Evolutionary conservation across 352 stramenopile genomes (phyloP).

Genomic region (Phytophthora syringae): DNA sequence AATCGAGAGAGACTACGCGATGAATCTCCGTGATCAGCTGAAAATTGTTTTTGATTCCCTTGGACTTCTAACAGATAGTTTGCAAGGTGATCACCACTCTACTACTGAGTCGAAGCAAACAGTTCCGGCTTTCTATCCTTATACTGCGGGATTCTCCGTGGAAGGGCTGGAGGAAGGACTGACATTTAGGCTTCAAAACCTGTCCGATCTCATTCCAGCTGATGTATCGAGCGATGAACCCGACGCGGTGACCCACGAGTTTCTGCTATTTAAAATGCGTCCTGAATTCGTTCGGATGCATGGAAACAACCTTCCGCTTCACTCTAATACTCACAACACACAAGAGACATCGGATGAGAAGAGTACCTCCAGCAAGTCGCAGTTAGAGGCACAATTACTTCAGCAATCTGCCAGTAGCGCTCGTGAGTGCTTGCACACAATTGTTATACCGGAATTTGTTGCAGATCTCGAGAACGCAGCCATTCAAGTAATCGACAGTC

Average conservation of each 20-base stretch:
- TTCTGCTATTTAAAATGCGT: constrained; percentile 45
- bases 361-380: constrained; percentile 5
- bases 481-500: constrained; percentile 43
- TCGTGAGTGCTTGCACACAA: constrained; percentile 43
- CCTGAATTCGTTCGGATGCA: constrained; percentile 59
- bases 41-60: constrained; percentile 33
- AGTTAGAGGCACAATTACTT: constrained; percentile 41
- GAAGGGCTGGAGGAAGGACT: background rate
- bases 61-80: constrained; percentile 45
- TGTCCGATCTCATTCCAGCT: constrained; percentile 43
- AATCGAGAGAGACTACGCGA: constrained; percentile 5
- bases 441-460: constrained; percentile 59
- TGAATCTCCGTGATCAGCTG: constrained; percentile 23
- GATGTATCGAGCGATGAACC: constrained; percentile 30
- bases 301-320: constrained; percentile 42
- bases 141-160: constrained; percentile 22
- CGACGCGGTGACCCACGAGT: constrained; percentile 7
- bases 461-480: constrained; percentile 41
- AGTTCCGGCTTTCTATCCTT: constrained; percentile 29
- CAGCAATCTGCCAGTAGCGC: constrained; percentile 44
- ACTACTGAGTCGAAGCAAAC: background rate
- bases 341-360: background rate
- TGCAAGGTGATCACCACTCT: constrained; percentile 15
- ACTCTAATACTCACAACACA: constrained; percentile 39
- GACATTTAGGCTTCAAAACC: constrained; percentile 33